phyloP scores from a whole-genome alignment of 371 early-diverging fungal species.

The Mucor piriformis region DNA sequence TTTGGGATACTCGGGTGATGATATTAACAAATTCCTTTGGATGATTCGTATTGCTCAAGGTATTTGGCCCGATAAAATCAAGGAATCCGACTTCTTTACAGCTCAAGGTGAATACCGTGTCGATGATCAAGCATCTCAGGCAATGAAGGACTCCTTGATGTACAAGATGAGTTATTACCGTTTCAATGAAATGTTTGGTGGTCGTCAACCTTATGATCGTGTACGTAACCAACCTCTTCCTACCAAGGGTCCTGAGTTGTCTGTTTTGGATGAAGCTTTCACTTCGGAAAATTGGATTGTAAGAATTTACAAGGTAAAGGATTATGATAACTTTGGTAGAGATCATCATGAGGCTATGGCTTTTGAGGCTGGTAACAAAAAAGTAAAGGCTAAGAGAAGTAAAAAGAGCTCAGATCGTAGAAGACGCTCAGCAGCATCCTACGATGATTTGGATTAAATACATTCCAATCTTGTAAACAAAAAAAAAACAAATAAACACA shows the following conservation, averaged over 20 bases:
- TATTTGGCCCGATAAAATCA: slow-evolving; percentile 92
- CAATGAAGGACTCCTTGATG: slow-evolving; percentile 93
- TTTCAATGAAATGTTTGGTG: slow-evolving; percentile 85
- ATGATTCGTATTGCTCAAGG: slow-evolving; percentile 98
- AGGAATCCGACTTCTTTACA: slow-evolving; percentile 89
- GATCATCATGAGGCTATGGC: slow-evolving; percentile 70
- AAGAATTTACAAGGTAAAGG: slow-evolving; percentile 96
- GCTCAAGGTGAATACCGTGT: slow-evolving; percentile 90
- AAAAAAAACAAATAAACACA: background rate
- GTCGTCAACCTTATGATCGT: slow-evolving; percentile 77
- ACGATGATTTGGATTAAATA: slow-evolving; percentile 31
- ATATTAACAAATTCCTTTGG: slow-evolving; percentile 99
- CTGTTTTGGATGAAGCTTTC: slow-evolving; percentile 90
- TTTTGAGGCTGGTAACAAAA: slow-evolving; percentile 63
- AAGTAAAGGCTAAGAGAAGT: slow-evolving; percentile 36
- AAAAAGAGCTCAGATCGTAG: slow-evolving; percentile 50
- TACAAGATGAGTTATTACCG: slow-evolving; percentile 98
- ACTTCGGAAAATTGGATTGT: slow-evolving; percentile 94
- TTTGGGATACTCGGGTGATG: slow-evolving; percentile 97
- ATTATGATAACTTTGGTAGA: slow-evolving; percentile 89
- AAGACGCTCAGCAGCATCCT: slow-evolving; percentile 38
- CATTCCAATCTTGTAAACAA: background rate
- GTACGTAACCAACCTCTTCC: slow-evolving; percentile 86
- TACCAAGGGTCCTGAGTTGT: slow-evolving; percentile 76
- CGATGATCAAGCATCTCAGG: slow-evolving; percentile 84